Percentiles rank a stretch among this genome's conserved stretches.
Conservation (phyloP, 2,329 filamentous ascomycete species). For the Penicillium sp. region DNA sequence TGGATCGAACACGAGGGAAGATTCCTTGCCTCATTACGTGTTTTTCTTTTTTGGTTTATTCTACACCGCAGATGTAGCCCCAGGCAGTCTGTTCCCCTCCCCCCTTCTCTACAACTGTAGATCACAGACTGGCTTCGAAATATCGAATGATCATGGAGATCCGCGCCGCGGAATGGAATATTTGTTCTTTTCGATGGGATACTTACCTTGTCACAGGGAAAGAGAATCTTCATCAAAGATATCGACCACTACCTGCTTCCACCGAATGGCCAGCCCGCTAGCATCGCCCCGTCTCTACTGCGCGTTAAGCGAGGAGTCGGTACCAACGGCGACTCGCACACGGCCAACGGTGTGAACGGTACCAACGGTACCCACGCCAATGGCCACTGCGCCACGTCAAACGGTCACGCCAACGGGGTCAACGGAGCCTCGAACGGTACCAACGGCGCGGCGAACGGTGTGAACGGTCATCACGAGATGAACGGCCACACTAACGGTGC, state of each 20-base stretch:
- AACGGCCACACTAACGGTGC: conserved; percentile 7
- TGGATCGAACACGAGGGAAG: conserved; percentile 1
- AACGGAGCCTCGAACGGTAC: conserved; percentile 3
- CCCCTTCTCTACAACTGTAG: neutral
- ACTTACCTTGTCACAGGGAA: conserved; percentile 55
- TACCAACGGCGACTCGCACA: conserved; percentile 12
- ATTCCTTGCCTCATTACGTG: neutral
- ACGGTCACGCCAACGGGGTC: conserved; percentile 10
- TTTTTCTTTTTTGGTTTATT: conserved; percentile 12
- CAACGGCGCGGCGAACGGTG: conserved; percentile 9
- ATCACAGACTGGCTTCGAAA: neutral
- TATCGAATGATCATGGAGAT: neutral
- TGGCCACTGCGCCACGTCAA: conserved; percentile 15
- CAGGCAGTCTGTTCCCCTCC: neutral
- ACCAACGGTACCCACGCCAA: conserved; percentile 14
- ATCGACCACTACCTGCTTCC: conserved; percentile 88
- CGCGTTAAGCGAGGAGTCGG: conserved; percentile 53
- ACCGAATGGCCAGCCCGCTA: conserved; percentile 58
- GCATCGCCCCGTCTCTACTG: conserved; percentile 67
- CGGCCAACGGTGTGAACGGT: conserved; percentile 20
- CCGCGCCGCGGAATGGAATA: neutral
- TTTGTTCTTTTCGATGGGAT: conserved; percentile 16
- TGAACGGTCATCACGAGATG: neutral
- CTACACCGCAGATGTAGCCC: neutral
- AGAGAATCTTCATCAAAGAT: conserved; percentile 95